Conservation (phyloP, 148 eudicot genomes). For the Camellia lanceoleosa region DNA sequence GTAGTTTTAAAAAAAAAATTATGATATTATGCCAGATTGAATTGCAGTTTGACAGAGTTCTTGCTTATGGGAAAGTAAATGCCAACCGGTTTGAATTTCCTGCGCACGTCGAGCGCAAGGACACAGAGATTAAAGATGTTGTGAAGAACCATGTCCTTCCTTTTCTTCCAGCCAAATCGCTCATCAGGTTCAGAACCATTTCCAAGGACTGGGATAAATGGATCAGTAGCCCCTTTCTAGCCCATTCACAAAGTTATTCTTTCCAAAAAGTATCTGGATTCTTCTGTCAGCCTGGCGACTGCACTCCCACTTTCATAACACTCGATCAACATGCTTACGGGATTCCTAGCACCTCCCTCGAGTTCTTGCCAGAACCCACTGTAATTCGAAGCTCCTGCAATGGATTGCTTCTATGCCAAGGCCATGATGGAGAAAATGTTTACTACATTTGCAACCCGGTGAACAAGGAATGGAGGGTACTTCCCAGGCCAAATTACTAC, state of each 20-base stretch:
- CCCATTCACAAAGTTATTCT: slow-evolving; percentile 14
- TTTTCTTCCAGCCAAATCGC: slow-evolving; percentile 26
- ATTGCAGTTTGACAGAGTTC: not conserved
- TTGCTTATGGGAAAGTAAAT: not conserved
- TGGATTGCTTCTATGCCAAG: slow-evolving; percentile 15
- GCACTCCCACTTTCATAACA: not conserved
- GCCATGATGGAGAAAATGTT: not conserved
- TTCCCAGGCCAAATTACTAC: not conserved
- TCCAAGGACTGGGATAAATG: slow-evolving; percentile 22
- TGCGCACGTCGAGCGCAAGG: slow-evolving; percentile 1
- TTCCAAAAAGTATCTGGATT: slow-evolving; percentile 8
- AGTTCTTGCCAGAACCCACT: slow-evolving; percentile 10
- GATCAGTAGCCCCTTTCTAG: slow-evolving; percentile 17
- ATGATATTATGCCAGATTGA: too few relatives aligned
- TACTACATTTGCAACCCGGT: slow-evolving; percentile 12
- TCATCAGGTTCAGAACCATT: slow-evolving; percentile 16
- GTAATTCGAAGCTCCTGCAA: slow-evolving; percentile 15
- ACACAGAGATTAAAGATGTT: slow-evolving; percentile 14
- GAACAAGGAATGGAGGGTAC: slow-evolving; percentile 4
- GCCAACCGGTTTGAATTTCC: not conserved
- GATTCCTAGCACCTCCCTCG: not conserved
- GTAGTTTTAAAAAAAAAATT: not conserved
- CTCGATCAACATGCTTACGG: not conserved
- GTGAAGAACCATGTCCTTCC: slow-evolving; percentile 19
- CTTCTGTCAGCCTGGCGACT: not conserved